A percentile compares a stretch with the other conserved stretches of the same genome.
Evolutionary conservation across 2,329 filamentous ascomycete species (phyloP).

Genomic region (Fusarium humuli): DNA sequence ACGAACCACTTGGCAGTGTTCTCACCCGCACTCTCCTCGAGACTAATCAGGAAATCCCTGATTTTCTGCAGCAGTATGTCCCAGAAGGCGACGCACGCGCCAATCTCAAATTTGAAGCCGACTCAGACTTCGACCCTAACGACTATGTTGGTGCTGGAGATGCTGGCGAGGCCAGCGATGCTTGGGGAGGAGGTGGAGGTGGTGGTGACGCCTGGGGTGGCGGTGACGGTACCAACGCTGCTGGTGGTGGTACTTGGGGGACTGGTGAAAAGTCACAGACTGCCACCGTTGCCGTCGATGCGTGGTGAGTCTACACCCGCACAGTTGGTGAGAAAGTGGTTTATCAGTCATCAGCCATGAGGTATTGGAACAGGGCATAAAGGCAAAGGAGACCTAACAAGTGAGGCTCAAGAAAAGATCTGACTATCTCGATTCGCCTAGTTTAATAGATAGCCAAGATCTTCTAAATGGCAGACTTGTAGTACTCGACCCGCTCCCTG

Average conservation of each 20-base stretch:
- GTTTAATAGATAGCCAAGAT: constrained; percentile 18
- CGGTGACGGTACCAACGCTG: background rate
- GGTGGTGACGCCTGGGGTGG: background rate
- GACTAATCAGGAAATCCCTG: constrained; percentile 80
- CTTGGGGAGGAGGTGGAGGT: constrained; percentile 8
- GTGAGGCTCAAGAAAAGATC: constrained; percentile 4
- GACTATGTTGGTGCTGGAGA: constrained; percentile 48
- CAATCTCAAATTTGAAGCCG: constrained; percentile 66
- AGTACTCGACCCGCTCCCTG: background rate
- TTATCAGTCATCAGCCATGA: background rate
- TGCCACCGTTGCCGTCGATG: background rate
- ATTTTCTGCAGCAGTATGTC: constrained; percentile 77
- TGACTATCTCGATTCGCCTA: constrained; percentile 11
- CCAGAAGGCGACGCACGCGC: constrained; percentile 64
- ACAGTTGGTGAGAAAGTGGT: background rate
- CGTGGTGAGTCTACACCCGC: constrained; percentile 20
- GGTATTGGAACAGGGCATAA: background rate
- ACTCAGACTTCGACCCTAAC: constrained; percentile 63
- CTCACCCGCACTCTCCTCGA: constrained; percentile 87
- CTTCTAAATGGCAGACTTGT: background rate
- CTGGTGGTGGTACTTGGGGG: background rate
- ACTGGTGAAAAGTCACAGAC: background rate
- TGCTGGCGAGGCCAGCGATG: constrained; percentile 37
- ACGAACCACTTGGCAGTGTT: constrained; percentile 77
- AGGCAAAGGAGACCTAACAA: background rate